These are phyloP conservation scores for Penicillium waksmanii DNA, from an alignment of 495 filamentous ascomycete species.

Conservation along the genomic window DNA sequence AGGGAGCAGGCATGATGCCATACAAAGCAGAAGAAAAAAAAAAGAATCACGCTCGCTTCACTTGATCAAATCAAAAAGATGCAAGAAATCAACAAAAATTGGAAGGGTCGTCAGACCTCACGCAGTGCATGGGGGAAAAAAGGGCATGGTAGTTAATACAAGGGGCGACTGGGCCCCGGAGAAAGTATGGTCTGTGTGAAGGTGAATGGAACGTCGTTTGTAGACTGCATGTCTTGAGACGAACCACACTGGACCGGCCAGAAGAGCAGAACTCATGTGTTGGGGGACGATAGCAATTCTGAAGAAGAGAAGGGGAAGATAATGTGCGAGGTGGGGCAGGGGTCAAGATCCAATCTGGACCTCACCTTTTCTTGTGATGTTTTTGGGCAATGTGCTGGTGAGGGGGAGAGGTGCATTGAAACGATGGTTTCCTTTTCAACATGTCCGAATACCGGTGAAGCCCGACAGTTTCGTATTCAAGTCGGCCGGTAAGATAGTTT, in stretches of 20 bases:
- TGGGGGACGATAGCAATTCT: background rate
- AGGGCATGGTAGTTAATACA: background rate
- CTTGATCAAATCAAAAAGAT: slow-evolving; percentile 2
- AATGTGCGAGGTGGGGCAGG: background rate
- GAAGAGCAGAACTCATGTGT: slow-evolving; percentile 8
- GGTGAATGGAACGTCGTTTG: slow-evolving; percentile 28
- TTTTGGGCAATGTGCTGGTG: background rate
- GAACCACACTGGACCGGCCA: slow-evolving; percentile 20
- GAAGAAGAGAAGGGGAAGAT: slow-evolving; percentile 5
- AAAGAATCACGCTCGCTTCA: slow-evolving; percentile 20
- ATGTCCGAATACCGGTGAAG: background rate
- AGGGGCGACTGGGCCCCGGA: background rate
- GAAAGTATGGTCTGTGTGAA: slow-evolving; percentile 13
- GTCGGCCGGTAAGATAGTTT: background rate
- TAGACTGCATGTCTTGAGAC: slow-evolving; percentile 18
- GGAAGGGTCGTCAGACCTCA: slow-evolving; percentile 10
- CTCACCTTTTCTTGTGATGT: slow-evolving; percentile 2
- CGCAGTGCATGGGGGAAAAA: slow-evolving; percentile 12
- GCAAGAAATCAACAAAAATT: slow-evolving; percentile 7
- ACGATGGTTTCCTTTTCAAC: background rate
- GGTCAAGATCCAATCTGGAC: slow-evolving; percentile 8
- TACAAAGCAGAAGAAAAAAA: background rate
- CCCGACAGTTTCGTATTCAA: background rate
- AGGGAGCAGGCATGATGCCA: background rate
- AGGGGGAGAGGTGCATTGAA: background rate